Conservation (phyloP, 2,329 filamentous ascomycete genomes). For the Gremmenia infestans region DNA sequence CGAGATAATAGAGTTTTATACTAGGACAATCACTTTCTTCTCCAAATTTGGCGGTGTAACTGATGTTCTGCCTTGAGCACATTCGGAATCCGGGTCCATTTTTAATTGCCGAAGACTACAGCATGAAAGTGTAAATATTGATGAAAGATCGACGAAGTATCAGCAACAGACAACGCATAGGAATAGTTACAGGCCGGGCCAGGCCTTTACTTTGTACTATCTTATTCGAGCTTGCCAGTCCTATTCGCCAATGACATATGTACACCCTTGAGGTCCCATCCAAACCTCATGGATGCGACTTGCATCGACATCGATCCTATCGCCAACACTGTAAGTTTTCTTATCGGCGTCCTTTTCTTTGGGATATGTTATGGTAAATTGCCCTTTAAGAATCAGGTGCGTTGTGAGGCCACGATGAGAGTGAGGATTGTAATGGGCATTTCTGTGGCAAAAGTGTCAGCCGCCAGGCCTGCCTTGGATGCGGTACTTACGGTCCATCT, state of each 20-base stretch:
- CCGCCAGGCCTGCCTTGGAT: slow-evolving; percentile 1
- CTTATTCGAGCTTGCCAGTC: too few species aligned
- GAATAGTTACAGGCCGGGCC: too few species aligned
- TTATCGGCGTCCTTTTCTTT: slow-evolving; percentile 50
- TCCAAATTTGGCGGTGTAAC: too few species aligned
- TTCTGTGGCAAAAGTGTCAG: slow-evolving; percentile 39
- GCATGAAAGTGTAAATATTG: too few species aligned
- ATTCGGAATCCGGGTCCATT: too few species aligned
- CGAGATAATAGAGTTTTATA: too few species aligned
- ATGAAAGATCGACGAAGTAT: too few species aligned
- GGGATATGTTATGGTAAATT: slow-evolving; percentile 63
- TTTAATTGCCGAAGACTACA: too few species aligned
- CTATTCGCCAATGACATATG: slow-evolving; percentile 60
- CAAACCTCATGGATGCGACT: slow-evolving; percentile 63
- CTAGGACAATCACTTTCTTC: too few species aligned
- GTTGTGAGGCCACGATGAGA: slow-evolving; percentile 60
- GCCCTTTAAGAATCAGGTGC: slow-evolving; percentile 61
- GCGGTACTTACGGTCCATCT: slow-evolving; percentile 55
- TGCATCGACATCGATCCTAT: slow-evolving; percentile 62
- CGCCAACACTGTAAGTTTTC: slow-evolving; percentile 54
- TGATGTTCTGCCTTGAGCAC: too few species aligned
- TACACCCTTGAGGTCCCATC: slow-evolving; percentile 62
- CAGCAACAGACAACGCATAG: too few species aligned
- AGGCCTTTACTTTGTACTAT: too few species aligned
- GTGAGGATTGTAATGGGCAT: slow-evolving; percentile 65